Percentiles rank a stretch among this genome's conserved stretches.
These are phyloP conservation scores for Trametes maxima DNA, from an alignment of 768 basidiomycete species.

Conservation along the genomic window DNA sequence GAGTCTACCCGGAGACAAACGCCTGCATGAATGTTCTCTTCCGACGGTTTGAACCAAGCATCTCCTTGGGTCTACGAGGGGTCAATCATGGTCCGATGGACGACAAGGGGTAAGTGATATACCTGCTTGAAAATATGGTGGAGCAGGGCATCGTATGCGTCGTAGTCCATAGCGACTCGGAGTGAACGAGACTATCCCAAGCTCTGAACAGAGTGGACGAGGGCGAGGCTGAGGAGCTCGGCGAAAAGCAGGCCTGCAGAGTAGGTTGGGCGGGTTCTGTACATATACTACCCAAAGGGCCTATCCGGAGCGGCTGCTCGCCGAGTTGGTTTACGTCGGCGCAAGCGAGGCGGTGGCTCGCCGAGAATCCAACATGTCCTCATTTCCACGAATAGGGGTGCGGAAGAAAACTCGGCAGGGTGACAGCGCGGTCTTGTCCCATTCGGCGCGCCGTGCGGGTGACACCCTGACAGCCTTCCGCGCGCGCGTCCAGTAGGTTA, in stretches of 20 bases:
- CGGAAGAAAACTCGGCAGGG: background rate
- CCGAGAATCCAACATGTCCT: background rate
- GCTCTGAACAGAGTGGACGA: background rate
- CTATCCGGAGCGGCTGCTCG: background rate
- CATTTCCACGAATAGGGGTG: background rate
- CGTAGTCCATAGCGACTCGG: constrained; percentile 76
- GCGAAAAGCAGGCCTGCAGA: background rate
- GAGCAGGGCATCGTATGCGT: constrained; percentile 69
- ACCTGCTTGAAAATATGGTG: constrained; percentile 81
- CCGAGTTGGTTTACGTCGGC: background rate
- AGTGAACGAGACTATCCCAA: background rate
- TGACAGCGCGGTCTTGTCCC: background rate
- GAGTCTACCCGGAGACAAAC: constrained; percentile 75
- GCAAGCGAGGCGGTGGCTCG: constrained; percentile 1
- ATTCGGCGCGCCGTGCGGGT: constrained; percentile 10
- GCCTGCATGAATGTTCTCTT: constrained; percentile 79
- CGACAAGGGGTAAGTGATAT: constrained; percentile 23
- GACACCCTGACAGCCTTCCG: constrained; percentile 13
- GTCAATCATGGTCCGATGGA: background rate
- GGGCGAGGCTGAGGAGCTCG: background rate
- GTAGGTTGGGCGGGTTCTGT: background rate
- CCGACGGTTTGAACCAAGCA: constrained; percentile 85
- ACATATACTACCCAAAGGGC: background rate
- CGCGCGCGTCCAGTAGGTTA: constrained; percentile 10
- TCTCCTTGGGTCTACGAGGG: constrained; percentile 68